These are phyloP conservation scores for Gentiana straminea DNA, from an alignment of 257 asterid genomes.

Conservation along the genomic window DNA sequence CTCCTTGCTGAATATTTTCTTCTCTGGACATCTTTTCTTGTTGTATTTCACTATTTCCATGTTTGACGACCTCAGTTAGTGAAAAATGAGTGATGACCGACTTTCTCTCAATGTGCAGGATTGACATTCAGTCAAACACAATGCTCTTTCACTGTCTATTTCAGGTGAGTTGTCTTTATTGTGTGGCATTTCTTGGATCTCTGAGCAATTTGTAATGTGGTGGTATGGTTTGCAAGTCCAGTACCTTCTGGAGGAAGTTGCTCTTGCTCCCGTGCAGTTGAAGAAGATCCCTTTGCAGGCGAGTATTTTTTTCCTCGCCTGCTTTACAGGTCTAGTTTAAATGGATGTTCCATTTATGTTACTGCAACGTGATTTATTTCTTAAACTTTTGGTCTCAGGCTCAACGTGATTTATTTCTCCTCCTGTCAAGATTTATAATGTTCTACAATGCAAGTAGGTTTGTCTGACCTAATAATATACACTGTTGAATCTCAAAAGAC, in stretches of 20 bases:
- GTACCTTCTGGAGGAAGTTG: slow-evolving; percentile 91
- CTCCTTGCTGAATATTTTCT: neutral
- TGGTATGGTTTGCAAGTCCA: slow-evolving; percentile 10
- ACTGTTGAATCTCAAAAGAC: slow-evolving; percentile 13
- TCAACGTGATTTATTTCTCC: slow-evolving; percentile 76
- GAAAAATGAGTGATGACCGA: too few species aligned
- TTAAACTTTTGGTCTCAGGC: slow-evolving; percentile 34
- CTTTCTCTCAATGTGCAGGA: slow-evolving; percentile 37
- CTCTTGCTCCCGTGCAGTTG: slow-evolving; percentile 54
- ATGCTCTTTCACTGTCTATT: slow-evolving; percentile 81
- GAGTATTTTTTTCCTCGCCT: slow-evolving; percentile 1
- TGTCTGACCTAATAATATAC: slow-evolving; percentile 2
- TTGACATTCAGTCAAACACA: slow-evolving; percentile 85
- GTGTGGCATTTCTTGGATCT: neutral
- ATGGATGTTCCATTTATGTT: neutral
- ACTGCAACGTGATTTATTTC: neutral
- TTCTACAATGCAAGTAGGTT: slow-evolving; percentile 63
- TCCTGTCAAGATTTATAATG: slow-evolving; percentile 68
- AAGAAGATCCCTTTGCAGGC: slow-evolving; percentile 88
- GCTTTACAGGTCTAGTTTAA: neutral
- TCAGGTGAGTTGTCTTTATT: slow-evolving; percentile 33
- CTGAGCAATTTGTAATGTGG: neutral
- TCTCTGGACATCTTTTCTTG: neutral
- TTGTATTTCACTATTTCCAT: neutral
- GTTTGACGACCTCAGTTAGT: neutral